Evolutionary conservation across 2,329 filamentous ascomycete species (phyloP).

Genomic region (Arthrobotrys conoides): DNA sequence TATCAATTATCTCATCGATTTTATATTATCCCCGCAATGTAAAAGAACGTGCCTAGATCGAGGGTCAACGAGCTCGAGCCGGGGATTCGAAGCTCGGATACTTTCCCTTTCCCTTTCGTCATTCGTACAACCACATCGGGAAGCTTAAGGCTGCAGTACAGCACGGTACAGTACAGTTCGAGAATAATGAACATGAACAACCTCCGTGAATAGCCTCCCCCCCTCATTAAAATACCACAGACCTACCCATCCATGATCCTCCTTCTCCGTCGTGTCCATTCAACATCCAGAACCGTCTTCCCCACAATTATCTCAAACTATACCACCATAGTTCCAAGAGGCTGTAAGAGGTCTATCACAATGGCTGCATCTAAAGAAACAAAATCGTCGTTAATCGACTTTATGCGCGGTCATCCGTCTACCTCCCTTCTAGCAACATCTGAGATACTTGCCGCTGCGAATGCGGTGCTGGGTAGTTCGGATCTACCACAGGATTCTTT

Average conservation of each 20-base stretch:
- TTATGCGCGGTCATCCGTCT: conserved; percentile 58
- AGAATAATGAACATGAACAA: neutral
- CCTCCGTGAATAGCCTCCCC: neutral
- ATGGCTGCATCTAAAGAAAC: conserved; percentile 33
- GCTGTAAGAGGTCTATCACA: neutral
- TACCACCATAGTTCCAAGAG: neutral
- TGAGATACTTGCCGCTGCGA: conserved; percentile 56
- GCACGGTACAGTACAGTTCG: neutral
- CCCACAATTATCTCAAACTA: too few relatives aligned
- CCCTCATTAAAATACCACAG: neutral
- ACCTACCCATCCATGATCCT: neutral
- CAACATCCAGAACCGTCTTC: neutral
- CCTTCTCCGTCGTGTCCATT: neutral
- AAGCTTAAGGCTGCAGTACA: neutral
- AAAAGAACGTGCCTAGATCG: neutral
- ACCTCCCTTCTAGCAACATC: conserved; percentile 50
- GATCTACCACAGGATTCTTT: conserved; percentile 45
- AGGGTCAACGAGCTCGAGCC: neutral
- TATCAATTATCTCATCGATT: neutral
- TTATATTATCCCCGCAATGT: neutral
- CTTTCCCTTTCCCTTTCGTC: conserved; percentile 13
- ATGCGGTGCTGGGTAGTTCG: conserved; percentile 31
- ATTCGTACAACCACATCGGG: conserved; percentile 21
- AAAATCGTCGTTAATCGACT: conserved; percentile 46
- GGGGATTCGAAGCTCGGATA: neutral